These are phyloP conservation scores for Panicum miliaceum DNA, from an alignment of 176 grass and related monocot genomes.

Conservation along the genomic window DNA sequence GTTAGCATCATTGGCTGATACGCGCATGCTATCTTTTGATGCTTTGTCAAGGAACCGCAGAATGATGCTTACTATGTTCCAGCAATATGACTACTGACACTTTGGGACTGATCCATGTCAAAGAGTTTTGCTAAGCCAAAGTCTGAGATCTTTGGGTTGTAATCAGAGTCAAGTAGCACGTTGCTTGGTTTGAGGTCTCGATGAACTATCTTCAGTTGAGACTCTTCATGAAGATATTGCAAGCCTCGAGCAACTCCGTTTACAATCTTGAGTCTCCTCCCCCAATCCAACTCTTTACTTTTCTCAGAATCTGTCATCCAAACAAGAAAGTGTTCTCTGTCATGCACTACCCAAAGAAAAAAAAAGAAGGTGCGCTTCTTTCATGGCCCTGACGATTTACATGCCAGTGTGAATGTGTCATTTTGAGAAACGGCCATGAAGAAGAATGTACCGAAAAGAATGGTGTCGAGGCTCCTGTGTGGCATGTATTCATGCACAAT, in stretches of 20 bases:
- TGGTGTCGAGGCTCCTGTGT: conserved; percentile 60
- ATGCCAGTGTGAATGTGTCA: neutral
- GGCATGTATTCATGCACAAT: conserved; percentile 64
- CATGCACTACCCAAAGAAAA: neutral
- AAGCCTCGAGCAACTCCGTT: conserved; percentile 60
- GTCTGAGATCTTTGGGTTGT: conserved; percentile 69
- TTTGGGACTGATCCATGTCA: conserved; percentile 44
- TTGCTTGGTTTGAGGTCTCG: conserved; percentile 53
- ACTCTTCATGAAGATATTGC: conserved; percentile 77
- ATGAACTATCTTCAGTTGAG: conserved; percentile 59
- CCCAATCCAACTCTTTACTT: conserved; percentile 52
- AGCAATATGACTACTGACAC: conserved; percentile 49
- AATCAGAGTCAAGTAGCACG: conserved; percentile 41
- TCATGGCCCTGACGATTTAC: neutral
- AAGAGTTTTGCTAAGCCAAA: conserved; percentile 65
- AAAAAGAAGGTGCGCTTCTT: too few relatives aligned
- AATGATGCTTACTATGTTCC: conserved; percentile 70
- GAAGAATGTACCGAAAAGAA: conserved; percentile 51
- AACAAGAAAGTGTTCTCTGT: neutral
- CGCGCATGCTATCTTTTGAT: neutral
- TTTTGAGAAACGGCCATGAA: neutral
- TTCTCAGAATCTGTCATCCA: conserved; percentile 36
- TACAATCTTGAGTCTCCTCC: conserved; percentile 39
- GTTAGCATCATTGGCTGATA: neutral
- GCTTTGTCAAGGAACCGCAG: neutral